A percentile compares a stretch with the other conserved stretches of the same genome.
Evolutionary conservation across 148 eudicot genomes (phyloP).

Genomic region (Rheum nobile): DNA sequence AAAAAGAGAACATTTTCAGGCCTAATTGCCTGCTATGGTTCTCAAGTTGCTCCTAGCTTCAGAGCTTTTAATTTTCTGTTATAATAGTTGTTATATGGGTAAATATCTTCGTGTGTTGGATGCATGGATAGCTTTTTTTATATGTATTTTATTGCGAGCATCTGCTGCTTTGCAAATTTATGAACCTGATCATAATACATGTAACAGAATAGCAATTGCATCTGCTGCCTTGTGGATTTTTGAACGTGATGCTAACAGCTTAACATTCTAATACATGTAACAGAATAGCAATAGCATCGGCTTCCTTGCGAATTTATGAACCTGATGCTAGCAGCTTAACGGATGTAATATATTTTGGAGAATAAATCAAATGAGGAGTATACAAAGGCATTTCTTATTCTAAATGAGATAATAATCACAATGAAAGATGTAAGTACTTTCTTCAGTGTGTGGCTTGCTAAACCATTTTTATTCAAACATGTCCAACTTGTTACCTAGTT

Average conservation of each 20-base stretch:
- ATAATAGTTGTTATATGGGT: background rate
- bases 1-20: background rate
- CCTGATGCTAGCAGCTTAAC: too few relatives aligned
- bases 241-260: background rate
- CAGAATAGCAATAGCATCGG: too few relatives aligned
- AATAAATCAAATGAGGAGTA: constrained; percentile 50
- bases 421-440: constrained; percentile 75
- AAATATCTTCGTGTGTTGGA: too few relatives aligned
- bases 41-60: background rate
- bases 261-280: too few relatives aligned
- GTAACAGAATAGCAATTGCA: too few relatives aligned
- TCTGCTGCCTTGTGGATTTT: background rate
- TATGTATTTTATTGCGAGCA: too few relatives aligned
- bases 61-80: background rate
- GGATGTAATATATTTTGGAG: constrained; percentile 24
- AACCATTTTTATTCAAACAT: background rate
- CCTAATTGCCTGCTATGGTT: background rate
- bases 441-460: background rate
- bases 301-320: too few relatives aligned
- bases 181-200: too few relatives aligned
- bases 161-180: background rate
- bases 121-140: too few relatives aligned
- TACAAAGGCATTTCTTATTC: constrained; percentile 69
- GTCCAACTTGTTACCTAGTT: background rate
- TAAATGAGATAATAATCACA: constrained; percentile 69